A percentile compares a stretch with the other conserved stretches of the same genome.
Evolutionary conservation across 2,329 filamentous ascomycete species (phyloP).

Genomic region (Aspergillus unguis): DNA sequence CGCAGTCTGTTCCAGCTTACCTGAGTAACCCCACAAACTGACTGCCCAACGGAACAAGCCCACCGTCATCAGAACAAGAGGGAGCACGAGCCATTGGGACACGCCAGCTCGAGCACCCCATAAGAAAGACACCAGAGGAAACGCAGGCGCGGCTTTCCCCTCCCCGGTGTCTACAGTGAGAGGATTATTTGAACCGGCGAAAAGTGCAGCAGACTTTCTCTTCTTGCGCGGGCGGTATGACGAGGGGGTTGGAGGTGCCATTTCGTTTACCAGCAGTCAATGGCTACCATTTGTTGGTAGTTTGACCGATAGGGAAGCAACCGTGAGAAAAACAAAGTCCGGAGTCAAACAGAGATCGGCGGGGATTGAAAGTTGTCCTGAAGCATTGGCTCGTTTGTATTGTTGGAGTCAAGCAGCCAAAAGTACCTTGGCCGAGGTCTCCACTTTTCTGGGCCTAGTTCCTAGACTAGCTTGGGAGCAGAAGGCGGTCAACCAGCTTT

Average conservation of each 20-base stretch:
- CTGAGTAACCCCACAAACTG: conserved; percentile 92
- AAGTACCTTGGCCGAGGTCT: conserved; percentile 15
- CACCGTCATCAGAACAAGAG: conserved; percentile 82
- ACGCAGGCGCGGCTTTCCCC: conserved; percentile 61
- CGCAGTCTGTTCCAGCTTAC: conserved; percentile 44
- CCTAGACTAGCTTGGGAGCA: conserved; percentile 16
- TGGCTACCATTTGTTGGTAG: conserved; percentile 21
- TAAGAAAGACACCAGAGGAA: conserved; percentile 88
- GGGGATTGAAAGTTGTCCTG: neutral
- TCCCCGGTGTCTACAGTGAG: conserved; percentile 44
- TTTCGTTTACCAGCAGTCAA: conserved; percentile 20
- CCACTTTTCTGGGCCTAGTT: conserved; percentile 21
- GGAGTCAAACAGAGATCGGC: neutral
- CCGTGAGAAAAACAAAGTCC: neutral
- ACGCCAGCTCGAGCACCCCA: conserved; percentile 80
- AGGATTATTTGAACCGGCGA: conserved; percentile 40
- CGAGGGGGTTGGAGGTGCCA: conserved; percentile 30
- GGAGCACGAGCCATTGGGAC: conserved; percentile 89
- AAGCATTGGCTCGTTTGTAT: neutral
- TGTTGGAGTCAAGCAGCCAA: neutral
- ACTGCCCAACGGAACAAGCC: conserved; percentile 92
- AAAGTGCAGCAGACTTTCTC: conserved; percentile 34
- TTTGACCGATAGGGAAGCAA: neutral
- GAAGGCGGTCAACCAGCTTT: conserved; percentile 29
- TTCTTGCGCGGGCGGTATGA: conserved; percentile 47